phyloP scores from a whole-genome alignment of 495 filamentous ascomycete species.

The Aspergillus avenaceus region DNA sequence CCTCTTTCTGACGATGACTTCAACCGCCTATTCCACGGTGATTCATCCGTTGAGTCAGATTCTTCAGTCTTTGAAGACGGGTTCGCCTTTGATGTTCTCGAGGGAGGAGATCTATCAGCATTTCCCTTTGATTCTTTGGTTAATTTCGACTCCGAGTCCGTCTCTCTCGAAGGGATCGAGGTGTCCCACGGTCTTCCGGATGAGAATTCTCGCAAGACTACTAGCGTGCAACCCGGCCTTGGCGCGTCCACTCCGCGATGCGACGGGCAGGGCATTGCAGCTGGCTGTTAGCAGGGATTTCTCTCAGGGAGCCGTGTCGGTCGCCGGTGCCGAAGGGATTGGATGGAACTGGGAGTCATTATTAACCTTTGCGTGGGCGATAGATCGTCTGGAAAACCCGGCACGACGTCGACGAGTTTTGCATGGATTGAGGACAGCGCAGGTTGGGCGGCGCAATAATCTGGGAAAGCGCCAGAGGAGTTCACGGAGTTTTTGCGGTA shows the following conservation, averaged over 20 bases:
- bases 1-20: constrained; percentile 64
- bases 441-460: constrained; percentile 33
- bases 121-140: constrained; percentile 82
- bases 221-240: constrained; percentile 82
- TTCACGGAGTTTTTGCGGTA: constrained; percentile 43
- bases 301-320: constrained; percentile 27
- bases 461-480: constrained; percentile 27
- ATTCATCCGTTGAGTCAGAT: constrained; percentile 68
- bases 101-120: constrained; percentile 51
- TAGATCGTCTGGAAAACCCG: constrained; percentile 40
- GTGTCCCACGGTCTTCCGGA: constrained; percentile 50
- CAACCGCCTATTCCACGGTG: constrained; percentile 64
- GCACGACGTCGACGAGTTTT: constrained; percentile 27
- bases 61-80: constrained; percentile 70
- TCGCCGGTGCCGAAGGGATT: constrained; percentile 25
- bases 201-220: constrained; percentile 52
- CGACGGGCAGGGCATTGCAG: constrained; percentile 86
- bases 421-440: constrained; percentile 22
- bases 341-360: constrained; percentile 43
- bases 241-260: constrained; percentile 88
- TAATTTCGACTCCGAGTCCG: constrained; percentile 68
- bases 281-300: constrained; percentile 45
- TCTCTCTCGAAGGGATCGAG: constrained; percentile 45
- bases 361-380: constrained; percentile 44
- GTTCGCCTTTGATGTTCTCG: constrained; percentile 64